phyloP scores from a whole-genome alignment of 2,329 filamentous ascomycete species.

The Aspergillus persii region DNA sequence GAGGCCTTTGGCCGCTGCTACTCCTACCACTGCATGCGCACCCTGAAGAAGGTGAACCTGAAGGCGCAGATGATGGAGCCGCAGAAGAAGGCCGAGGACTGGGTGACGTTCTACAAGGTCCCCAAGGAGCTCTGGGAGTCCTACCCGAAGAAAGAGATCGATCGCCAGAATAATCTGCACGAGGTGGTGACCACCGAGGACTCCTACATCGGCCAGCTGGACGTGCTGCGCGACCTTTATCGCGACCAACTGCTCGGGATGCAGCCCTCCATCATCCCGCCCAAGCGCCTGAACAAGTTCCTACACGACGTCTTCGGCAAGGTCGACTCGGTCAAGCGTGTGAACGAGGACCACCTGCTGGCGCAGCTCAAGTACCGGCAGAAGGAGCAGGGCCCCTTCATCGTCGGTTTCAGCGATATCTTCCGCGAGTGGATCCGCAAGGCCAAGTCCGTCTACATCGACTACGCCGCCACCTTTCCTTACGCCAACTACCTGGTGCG shows the following conservation, averaged over 20 bases:
- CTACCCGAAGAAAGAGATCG: conserved; percentile 79
- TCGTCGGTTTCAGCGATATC: conserved; percentile 90
- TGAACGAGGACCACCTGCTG: conserved; percentile 89
- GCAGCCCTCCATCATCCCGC: conserved; percentile 76
- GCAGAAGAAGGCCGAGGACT: conserved; percentile 71
- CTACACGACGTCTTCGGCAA: conserved; percentile 85
- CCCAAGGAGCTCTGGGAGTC: conserved; percentile 71
- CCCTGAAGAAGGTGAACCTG: conserved; percentile 89
- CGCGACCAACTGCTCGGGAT: conserved; percentile 72
- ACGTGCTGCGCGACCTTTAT: conserved; percentile 81
- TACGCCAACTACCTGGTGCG: conserved; percentile 79
- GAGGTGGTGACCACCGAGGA: conserved; percentile 95
- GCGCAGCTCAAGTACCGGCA: conserved; percentile 96
- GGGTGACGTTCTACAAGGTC: conserved; percentile 84
- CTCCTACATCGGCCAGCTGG: conserved; percentile 81
- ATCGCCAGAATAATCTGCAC: conserved; percentile 89
- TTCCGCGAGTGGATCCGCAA: conserved; percentile 99
- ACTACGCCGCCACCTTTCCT: conserved; percentile 86
- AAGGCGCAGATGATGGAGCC: conserved; percentile 69
- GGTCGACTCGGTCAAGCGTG: conserved; percentile 80
- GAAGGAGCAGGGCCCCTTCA: conserved; percentile 93
- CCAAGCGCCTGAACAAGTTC: conserved; percentile 76
- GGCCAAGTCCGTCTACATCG: conserved; percentile 81
- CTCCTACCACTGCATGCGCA: conserved; percentile 88
- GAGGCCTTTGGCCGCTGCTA: conserved; percentile 76